A percentile compares a stretch with the other conserved stretches of the same genome.
phyloP scores from a whole-genome alignment of 345 rosid species.

The Sonneratia caseolaris region DNA sequence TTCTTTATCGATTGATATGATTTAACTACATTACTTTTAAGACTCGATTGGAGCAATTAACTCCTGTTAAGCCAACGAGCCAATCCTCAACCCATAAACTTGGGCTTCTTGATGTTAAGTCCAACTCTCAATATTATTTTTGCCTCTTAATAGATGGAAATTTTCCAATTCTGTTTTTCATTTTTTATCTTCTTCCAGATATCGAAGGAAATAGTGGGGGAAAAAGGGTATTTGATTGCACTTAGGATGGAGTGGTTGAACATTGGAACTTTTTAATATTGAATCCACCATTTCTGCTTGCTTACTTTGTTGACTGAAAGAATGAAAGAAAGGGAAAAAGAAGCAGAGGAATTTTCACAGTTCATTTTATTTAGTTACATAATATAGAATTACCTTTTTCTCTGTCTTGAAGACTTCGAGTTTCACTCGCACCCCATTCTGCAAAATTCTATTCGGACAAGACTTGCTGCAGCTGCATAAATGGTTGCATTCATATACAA shows the following conservation, averaged over 20 bases:
- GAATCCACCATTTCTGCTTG: neutral
- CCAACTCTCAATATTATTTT: neutral
- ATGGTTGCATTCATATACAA: conserved; percentile 89
- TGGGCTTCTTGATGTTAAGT: neutral
- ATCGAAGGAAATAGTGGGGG: neutral
- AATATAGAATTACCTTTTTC: conserved; percentile 44
- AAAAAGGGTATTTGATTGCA: neutral
- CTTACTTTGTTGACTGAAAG: neutral
- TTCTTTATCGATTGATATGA: neutral
- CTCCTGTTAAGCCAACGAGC: neutral
- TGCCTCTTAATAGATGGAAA: neutral
- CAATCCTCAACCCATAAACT: neutral
- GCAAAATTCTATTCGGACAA: conserved; percentile 88
- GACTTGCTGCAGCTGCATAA: conserved; percentile 63
- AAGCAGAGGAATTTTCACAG: neutral
- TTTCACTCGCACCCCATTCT: conserved; percentile 62
- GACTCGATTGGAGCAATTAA: neutral
- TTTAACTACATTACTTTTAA: neutral
- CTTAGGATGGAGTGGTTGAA: neutral
- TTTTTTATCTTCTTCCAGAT: neutral
- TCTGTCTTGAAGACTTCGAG: conserved; percentile 75
- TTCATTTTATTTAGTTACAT: neutral
- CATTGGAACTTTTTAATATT: neutral
- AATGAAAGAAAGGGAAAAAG: neutral
- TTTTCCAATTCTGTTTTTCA: neutral